Percentiles rank a stretch among this genome's conserved stretches.
Conservation (phyloP, 345 rosid species). For the Bretschneidera sinensis region DNA sequence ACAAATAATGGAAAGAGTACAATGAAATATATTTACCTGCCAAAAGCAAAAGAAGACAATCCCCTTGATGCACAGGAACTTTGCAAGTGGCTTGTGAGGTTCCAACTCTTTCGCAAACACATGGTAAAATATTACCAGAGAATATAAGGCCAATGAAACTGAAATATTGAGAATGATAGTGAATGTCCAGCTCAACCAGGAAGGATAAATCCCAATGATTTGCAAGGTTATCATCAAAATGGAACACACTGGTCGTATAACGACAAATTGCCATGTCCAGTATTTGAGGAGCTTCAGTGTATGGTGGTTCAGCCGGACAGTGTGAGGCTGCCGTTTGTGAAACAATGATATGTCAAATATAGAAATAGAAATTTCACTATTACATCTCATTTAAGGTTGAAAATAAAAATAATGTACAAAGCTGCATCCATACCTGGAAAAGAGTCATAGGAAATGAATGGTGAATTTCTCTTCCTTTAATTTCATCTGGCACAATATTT, state of each 20-base stretch:
- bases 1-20: neutral
- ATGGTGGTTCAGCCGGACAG: constrained; percentile 62
- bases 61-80: constrained; percentile 98
- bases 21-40: constrained; percentile 63
- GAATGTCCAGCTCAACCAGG: constrained; percentile 97
- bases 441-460: constrained; percentile 94
- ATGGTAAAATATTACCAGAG: constrained; percentile 84
- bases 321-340: constrained; percentile 55
- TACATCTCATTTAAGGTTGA: neutral
- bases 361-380: neutral
- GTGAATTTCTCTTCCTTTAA: constrained; percentile 88
- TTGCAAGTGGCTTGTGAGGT: constrained; percentile 92
- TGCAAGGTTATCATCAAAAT: constrained; percentile 75
- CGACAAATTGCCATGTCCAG: constrained; percentile 98
- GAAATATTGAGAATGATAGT: constrained; percentile 80
- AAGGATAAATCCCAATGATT: constrained; percentile 60
- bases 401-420: constrained; percentile 5
- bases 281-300: constrained; percentile 70
- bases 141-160: constrained; percentile 84
- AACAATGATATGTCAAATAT: constrained; percentile 7
- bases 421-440: constrained; percentile 47
- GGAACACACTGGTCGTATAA: constrained; percentile 81
- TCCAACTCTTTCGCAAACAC: constrained; percentile 89
- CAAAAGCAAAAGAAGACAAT: constrained; percentile 97
- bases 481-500: constrained; percentile 66